A percentile compares a stretch with the other conserved stretches of the same genome.
Evolutionary conservation across 768 basidiomycete genomes (phyloP).

Genomic region (Tremella mesenterica): DNA sequence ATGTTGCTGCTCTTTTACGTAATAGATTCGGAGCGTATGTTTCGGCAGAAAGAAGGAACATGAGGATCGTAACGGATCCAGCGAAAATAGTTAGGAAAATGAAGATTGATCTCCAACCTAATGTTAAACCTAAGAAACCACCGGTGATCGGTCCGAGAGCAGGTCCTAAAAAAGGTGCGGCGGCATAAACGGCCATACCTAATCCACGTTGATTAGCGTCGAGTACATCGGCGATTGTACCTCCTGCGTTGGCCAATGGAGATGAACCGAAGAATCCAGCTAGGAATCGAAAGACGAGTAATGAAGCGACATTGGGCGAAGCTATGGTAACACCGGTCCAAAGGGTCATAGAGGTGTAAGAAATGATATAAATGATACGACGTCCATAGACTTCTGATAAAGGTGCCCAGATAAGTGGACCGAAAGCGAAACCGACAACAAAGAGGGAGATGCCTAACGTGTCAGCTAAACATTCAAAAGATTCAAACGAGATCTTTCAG

Average conservation of each 20-base stretch:
- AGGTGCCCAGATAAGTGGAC: slow-evolving; percentile 46
- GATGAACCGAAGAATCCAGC: slow-evolving; percentile 44
- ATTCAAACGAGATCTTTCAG: background rate
- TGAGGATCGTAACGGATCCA: slow-evolving; percentile 29
- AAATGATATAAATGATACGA: slow-evolving; percentile 44
- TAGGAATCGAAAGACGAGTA: slow-evolving; percentile 47
- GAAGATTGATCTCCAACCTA: slow-evolving; percentile 45
- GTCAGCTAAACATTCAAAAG: background rate
- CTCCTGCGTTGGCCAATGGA: slow-evolving; percentile 46
- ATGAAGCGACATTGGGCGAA: slow-evolving; percentile 41
- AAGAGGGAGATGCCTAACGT: background rate
- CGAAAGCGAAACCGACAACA: slow-evolving; percentile 47
- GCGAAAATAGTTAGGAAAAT: slow-evolving; percentile 46
- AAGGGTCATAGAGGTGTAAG: slow-evolving; percentile 42
- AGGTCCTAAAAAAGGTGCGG: slow-evolving; percentile 41
- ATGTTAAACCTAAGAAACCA: slow-evolving; percentile 42
- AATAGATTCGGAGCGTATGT: slow-evolving; percentile 44
- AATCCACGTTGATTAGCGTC: slow-evolving; percentile 40
- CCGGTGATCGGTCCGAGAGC: slow-evolving; percentile 45
- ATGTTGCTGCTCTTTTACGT: slow-evolving; percentile 30
- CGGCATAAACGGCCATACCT: slow-evolving; percentile 41
- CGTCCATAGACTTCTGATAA: slow-evolving; percentile 45
- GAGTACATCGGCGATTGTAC: slow-evolving; percentile 40
- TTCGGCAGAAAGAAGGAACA: slow-evolving; percentile 35
- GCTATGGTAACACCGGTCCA: slow-evolving; percentile 43